Conservation (phyloP, 208 protist genomes). For the Crithidia brevicula region DNA sequence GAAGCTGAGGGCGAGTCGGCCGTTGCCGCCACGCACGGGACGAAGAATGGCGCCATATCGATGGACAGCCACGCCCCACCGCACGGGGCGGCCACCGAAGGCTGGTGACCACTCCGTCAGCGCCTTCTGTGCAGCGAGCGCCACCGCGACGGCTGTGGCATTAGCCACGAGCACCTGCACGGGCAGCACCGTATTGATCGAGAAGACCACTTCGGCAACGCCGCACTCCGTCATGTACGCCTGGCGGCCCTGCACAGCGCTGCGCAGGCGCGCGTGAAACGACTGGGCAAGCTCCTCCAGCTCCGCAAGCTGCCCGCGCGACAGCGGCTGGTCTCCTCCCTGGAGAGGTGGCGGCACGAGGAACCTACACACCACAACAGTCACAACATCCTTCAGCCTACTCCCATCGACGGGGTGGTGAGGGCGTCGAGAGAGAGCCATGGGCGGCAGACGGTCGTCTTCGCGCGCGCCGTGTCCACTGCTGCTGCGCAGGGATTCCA, state of each 20-base stretch:
- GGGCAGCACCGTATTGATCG: conserved; percentile 26
- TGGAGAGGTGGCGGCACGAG: conserved; percentile 5
- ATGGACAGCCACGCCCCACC: conserved; percentile 31
- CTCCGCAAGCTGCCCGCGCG: conserved; percentile 9
- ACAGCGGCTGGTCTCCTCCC: neutral
- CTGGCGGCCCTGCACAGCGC: conserved; percentile 2
- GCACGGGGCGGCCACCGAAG: conserved; percentile 2
- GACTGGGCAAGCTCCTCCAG: conserved; percentile 16
- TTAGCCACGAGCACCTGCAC: conserved; percentile 26
- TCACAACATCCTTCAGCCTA: conserved; percentile 23
- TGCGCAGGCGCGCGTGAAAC: conserved; percentile 26
- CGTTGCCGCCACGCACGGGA: conserved; percentile 10
- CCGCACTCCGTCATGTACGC: conserved; percentile 24
- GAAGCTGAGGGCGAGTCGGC: conserved; percentile 25
- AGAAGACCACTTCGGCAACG: conserved; percentile 28
- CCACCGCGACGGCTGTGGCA: conserved; percentile 18
- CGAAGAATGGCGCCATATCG: conserved; percentile 18
- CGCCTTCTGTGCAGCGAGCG: conserved; percentile 12
- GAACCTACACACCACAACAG: conserved; percentile 33
- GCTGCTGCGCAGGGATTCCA: neutral
- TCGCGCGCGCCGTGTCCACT: neutral
- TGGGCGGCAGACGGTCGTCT: neutral
- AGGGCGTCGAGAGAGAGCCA: conserved; percentile 13
- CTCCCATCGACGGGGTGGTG: conserved; percentile 16
- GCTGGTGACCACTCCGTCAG: conserved; percentile 22